Percentiles rank a stretch among this genome's conserved stretches.
Conservation (phyloP, 495 filamentous ascomycete species). For the Xylaria venustula region DNA sequence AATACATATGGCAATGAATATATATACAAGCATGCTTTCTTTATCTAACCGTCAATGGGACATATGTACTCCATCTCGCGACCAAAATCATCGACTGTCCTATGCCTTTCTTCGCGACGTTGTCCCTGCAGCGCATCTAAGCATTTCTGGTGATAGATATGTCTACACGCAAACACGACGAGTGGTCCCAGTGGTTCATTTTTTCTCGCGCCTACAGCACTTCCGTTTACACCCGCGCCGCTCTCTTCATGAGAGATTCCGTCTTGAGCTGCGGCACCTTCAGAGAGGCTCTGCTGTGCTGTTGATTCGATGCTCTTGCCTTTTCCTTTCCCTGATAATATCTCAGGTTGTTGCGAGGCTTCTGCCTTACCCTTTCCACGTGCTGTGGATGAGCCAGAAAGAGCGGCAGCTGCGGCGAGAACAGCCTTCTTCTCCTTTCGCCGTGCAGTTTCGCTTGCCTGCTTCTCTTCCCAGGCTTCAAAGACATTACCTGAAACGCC, state of each 20-base stretch:
- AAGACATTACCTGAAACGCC: conserved; percentile 77
- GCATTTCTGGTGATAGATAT: conserved; percentile 62
- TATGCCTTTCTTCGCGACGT: conserved; percentile 25
- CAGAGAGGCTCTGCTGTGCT: conserved; percentile 9
- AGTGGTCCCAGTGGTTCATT: conserved; percentile 46
- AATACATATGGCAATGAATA: not conserved
- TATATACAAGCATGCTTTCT: not conserved
- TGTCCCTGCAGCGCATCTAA: conserved; percentile 54
- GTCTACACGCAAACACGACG: conserved; percentile 59
- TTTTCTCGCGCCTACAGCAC: conserved; percentile 11
- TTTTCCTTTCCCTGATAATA: conserved; percentile 33
- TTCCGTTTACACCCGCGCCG: conserved; percentile 14
- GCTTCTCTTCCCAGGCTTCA: conserved; percentile 72
- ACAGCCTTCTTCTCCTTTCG: conserved; percentile 33
- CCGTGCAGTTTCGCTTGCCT: conserved; percentile 45
- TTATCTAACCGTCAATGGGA: conserved; percentile 53
- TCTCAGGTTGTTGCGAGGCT: conserved; percentile 16
- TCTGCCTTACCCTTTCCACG: conserved; percentile 33
- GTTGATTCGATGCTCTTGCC: conserved; percentile 28
- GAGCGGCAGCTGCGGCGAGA: conserved; percentile 12
- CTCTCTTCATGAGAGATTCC: conserved; percentile 6
- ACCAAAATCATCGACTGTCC: conserved; percentile 32
- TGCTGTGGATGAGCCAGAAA: conserved; percentile 18
- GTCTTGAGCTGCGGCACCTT: conserved; percentile 6
- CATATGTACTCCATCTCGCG: conserved; percentile 51